phyloP scores from a whole-genome alignment of 2,329 filamentous ascomycete species.

The Pyricularia grisea region DNA sequence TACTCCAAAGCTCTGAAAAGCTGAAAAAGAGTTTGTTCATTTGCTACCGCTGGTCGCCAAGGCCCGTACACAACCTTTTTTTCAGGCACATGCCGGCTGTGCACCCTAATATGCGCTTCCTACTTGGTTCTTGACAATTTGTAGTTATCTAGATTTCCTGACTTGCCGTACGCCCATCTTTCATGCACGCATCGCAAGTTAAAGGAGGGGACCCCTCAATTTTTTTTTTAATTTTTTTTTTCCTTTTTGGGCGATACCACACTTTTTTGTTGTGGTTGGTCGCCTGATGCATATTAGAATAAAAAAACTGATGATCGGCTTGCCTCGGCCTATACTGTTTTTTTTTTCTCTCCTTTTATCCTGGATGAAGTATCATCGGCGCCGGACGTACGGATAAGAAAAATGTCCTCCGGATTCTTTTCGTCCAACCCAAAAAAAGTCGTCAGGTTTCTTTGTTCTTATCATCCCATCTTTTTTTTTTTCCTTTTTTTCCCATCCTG shows the following conservation, averaged over 20 bases:
- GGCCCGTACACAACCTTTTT: not conserved
- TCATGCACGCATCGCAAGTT: not conserved
- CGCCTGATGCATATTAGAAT: not conserved
- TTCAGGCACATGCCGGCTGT: not conserved
- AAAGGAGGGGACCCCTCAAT: not conserved
- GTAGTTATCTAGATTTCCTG: not conserved
- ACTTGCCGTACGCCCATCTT: not conserved
- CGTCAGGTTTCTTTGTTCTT: not conserved
- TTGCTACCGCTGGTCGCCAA: not conserved
- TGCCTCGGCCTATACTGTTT: not conserved
- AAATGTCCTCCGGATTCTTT: not conserved
- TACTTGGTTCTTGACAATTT: not conserved
- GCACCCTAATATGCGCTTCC: not conserved
- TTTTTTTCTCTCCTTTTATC: not conserved
- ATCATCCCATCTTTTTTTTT: not conserved
- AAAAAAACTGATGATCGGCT: not conserved
- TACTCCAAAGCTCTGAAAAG: too few species aligned
- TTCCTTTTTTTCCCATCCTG: too few species aligned
- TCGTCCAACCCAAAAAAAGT: not conserved
- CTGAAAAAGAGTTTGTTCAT: not conserved
- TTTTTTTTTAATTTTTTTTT: too few species aligned
- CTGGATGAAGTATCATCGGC: not conserved
- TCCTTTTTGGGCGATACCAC: too few species aligned
- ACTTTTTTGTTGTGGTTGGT: not conserved
- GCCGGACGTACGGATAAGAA: not conserved